phyloP scores from a whole-genome alignment of 176 grass and related monocot genomes.

The Triticum timopheevii region DNA sequence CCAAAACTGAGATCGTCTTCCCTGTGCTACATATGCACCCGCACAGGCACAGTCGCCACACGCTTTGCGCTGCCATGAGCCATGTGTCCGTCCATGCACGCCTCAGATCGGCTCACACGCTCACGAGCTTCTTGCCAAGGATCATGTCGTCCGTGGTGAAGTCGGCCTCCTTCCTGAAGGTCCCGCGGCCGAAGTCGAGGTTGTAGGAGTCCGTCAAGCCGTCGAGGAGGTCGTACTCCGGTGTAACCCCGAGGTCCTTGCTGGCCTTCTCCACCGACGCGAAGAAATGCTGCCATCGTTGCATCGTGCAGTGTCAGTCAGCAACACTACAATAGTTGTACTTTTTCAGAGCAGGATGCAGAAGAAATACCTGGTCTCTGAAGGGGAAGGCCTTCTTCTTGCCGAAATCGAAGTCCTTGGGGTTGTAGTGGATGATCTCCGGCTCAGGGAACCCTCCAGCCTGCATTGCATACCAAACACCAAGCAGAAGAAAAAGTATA shows the following conservation, averaged over 20 bases:
- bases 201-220: slow-evolving; percentile 86
- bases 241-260: slow-evolving; percentile 49
- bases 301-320: neutral
- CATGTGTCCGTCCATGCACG: neutral
- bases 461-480: slow-evolving; percentile 41
- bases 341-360: neutral
- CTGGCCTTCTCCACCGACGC: slow-evolving; percentile 82
- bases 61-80: neutral
- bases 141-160: slow-evolving; percentile 96
- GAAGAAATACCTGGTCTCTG: slow-evolving; percentile 71
- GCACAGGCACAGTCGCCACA: neutral
- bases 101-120: slow-evolving; percentile 15
- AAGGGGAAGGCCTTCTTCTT: slow-evolving; percentile 98
- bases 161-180: slow-evolving; percentile 70
- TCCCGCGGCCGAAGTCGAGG: slow-evolving; percentile 90
- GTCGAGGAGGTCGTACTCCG: slow-evolving; percentile 64
- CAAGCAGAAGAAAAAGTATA: neutral
- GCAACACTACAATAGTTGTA: neutral
- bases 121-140: slow-evolving; percentile 73
- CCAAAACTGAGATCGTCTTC: too few species aligned
- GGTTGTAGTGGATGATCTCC: slow-evolving; percentile 84
- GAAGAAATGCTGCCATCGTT: slow-evolving; percentile 82
- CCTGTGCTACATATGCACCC: too few species aligned
- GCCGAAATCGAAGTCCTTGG: slow-evolving; percentile 95
- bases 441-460: slow-evolving; percentile 88